Evolutionary conservation across 2,329 filamentous ascomycete species (phyloP), one percentile per base, ranked within the genome.

Genomic region (Colletotrichum falcatum): DNA sequence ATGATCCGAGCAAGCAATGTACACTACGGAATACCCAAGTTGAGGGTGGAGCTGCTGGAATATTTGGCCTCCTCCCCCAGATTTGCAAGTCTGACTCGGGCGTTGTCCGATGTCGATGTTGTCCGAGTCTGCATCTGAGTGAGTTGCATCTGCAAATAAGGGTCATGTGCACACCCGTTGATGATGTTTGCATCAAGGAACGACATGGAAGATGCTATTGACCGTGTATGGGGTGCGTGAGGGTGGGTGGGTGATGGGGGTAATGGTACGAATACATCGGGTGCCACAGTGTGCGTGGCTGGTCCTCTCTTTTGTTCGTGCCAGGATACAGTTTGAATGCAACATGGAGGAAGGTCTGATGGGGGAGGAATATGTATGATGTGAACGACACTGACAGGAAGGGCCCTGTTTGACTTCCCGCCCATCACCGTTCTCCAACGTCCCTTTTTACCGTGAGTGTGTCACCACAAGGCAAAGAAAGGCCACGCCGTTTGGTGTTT

Each of bases 11-110:
- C 37, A 39, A 14, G 35, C 35, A n/a, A n/a, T n/a, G n/a, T n/a
- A n/a, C n/a, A n/a, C n/a, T n/a, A n/a, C n/a, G n/a, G n/a, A n/a
- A n/a, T n/a, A n/a, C n/a, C n/a, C n/a, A n/a, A n/a, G n/a, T n/a
- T 5, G 20, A 16, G 48, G 49, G 9, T 33, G 18, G 35, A 48
- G 46, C n/a, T 26, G 35, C n/a, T 42, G 44, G 59, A 51, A 61
- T 61, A 46, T 44, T 48, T 30, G 33, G 33, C 44, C 5, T 60
- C n/a, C 49, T 70, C 48, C 63, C 63, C 67, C 63, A 58, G 67
- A 61, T 62, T 70, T 42, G 56, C 56, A 66, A 66, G 64, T 67
- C 58, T 63, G 64, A 71, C 64, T 71, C 64, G 67, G 65, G 64
- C 55, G 46, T 35, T 54, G 28, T 53, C 64, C 44, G 58, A 58